Percentiles rank a stretch among this genome's conserved stretches.
These are phyloP conservation scores for Hyphopichia wangnamkhiaoensis DNA, from an alignment of 1,139 yeast genomes.

Conservation along the genomic window DNA sequence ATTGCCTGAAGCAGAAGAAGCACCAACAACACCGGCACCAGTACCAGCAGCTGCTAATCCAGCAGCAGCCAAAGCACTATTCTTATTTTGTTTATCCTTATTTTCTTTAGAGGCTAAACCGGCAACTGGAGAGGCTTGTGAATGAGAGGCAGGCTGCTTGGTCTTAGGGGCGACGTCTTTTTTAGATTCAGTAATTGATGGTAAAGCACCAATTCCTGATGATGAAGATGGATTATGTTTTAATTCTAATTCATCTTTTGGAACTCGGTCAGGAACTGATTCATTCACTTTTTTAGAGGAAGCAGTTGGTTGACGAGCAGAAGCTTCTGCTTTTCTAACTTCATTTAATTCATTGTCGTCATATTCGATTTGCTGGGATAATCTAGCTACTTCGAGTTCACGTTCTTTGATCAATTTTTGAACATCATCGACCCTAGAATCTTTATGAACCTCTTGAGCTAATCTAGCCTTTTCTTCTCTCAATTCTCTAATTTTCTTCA, in stretches of 20 bases:
- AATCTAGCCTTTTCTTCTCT: conserved; percentile 41
- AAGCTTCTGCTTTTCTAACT: conserved; percentile 12
- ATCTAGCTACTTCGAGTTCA: conserved; percentile 36
- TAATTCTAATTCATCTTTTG: conserved; percentile 15
- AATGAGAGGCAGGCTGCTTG: background rate
- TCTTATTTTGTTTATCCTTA: conserved; percentile 2
- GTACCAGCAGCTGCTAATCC: conserved; percentile 9
- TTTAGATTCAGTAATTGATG: conserved; percentile 9
- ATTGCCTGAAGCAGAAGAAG: conserved; percentile 8
- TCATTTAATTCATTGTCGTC: conserved; percentile 28
- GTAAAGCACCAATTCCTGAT: conserved; percentile 8
- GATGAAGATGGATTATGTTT: background rate
- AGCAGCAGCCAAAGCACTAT: conserved; percentile 10
- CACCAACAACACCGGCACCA: conserved; percentile 9
- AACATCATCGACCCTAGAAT: conserved; percentile 28
- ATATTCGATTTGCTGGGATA: conserved; percentile 34
- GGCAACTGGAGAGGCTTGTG: background rate
- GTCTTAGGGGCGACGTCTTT: conserved; percentile 5
- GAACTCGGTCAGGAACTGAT: conserved; percentile 16
- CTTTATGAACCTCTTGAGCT: conserved; percentile 26
- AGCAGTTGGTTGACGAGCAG: conserved; percentile 4
- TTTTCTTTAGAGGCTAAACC: conserved; percentile 1
- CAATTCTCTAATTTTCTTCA: conserved; percentile 38
- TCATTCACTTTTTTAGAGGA: conserved; percentile 13
- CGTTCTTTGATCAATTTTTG: conserved; percentile 38